Base-by-base conservation (phyloP, 139 green algal species). In the Volvox reticuliferus region DNA sequence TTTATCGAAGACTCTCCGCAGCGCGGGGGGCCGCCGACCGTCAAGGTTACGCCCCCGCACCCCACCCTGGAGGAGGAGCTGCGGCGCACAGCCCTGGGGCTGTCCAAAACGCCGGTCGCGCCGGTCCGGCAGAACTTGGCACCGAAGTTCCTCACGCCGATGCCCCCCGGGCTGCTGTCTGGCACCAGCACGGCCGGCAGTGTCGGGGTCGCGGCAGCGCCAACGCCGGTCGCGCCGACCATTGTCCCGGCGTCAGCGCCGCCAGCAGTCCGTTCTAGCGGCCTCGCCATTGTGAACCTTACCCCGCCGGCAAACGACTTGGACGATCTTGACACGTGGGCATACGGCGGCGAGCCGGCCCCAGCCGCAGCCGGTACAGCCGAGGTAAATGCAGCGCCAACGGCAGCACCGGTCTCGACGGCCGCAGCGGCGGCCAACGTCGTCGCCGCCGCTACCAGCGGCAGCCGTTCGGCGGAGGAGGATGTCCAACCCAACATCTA, bases 401-500 rank as follows among this genome's bases (percentile, higher is more conserved):
- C 62, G 62, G 81, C 19, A 32, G 30, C 61, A 33, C 61, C 81
- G 36, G 9, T 44, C 22, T 30, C 37, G 36, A 26, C 24, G 33
- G 63, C 82, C 63, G 65, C 65, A 63, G 65, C 63, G 21, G 65
- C 82, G 62, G 32, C 63, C 33, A 24, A 21, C 1, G 37, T 26
- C 80, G 55, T 18, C 0, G 55, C 37, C 21, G 36, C 24, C 36
- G 44, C 32, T 55, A n/a, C 21, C 36, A 16, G 36, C 21, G 24
- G 65, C 65, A 24, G 65, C 65, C 24, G 9, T 33, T 33, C 30
- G 0, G n/a, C 65, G 21, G 82, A 68, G 26, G 85, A 89, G 69
- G 85, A 89, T 37, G 28, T 26, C 0, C 69, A 82, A 36, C 69
- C 85, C 69, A 89, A 82, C 85, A 71, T 89, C 26, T 89, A 71